Evolutionary conservation across 2,329 filamentous ascomycete species (phyloP), one percentile per base, ranked within the genome.

Genomic region (Parafenestella ontariensis): DNA sequence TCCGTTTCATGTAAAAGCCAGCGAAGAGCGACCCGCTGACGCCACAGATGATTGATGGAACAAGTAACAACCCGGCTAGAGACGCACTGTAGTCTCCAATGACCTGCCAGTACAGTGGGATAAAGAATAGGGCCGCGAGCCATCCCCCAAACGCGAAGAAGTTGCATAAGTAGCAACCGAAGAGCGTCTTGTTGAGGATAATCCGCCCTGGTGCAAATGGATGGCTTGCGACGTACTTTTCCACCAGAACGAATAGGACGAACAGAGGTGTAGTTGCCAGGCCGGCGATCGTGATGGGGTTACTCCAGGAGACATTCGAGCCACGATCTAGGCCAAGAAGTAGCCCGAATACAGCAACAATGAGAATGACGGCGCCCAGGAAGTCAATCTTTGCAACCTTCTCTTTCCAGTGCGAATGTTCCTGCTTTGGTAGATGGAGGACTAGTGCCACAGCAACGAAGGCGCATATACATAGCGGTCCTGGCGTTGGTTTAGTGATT

Each of bases 31-130:
- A 89, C 2, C 89, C 89, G 3, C 73, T 70, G 2, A 92, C 89
- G 23, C 83, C 84, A 5, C 78, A 77, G 3, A 87, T 37, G 59
- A 91, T 89, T 49, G 81, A 81, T 0, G 91, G 90, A 28, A 94
- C 77, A 17, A 94, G 81, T 29, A 87, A 78, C 1, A 89, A 55
- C 1, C 89, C 89, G 3, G 89, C 85, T 49, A 80, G 73, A 0
- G 87, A 87, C 1, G 90, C 87, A 3, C 82, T 83, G 21, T 87
- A 77, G 5, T 85, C 85, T 45, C 88, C 80, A 0, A 89, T 87
- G 5, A 88, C 89, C 74, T 94, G 91, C 75, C 90, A 91, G 75
- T 89, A 91, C 2, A 94, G 79, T 1, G 90, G 89, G n/a, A 91
- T 78, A 75, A 90, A 91, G 78, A 91, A 94, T 3, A 90, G 61